Evolutionary conservation across 2,329 filamentous ascomycete species (phyloP).

Genomic region (Fusarium sp.): DNA sequence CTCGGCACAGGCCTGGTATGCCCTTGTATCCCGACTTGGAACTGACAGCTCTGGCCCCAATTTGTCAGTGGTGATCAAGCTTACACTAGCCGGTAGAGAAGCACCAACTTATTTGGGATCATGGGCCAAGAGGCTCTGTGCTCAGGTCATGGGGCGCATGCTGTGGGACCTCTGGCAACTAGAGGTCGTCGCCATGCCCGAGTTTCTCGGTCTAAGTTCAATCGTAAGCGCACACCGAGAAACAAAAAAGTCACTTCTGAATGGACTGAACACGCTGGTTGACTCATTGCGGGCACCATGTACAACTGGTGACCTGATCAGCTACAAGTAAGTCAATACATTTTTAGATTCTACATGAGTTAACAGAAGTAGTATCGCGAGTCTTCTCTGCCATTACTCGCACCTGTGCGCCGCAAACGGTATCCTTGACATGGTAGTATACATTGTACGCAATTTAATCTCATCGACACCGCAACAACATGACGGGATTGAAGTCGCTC

Average conservation of each 20-base stretch:
- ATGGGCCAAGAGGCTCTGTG: not conserved
- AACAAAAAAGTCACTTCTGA: not conserved
- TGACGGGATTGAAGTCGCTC: not conserved
- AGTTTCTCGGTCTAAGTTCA: not conserved
- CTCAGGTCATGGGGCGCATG: not conserved
- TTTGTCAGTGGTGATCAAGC: not conserved
- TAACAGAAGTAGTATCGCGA: not conserved
- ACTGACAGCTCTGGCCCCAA: not conserved
- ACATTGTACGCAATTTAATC: not conserved
- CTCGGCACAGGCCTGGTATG: conserved; percentile 2
- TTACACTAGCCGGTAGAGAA: not conserved
- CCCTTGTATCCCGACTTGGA: not conserved
- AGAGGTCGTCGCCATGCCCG: not conserved
- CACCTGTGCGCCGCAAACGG: not conserved
- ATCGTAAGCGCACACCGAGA: not conserved
- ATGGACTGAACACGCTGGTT: not conserved
- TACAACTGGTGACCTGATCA: not conserved
- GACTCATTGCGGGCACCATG: not conserved
- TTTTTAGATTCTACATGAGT: too few relatives aligned
- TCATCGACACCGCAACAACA: not conserved
- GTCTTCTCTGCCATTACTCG: conserved; percentile 8
- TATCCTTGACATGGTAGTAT: not conserved
- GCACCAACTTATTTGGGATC: not conserved
- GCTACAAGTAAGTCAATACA: not conserved
- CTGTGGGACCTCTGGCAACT: conserved; percentile 11